phyloP scores from a whole-genome alignment of 2,329 filamentous ascomycete genomes.

The Aspergillus novoparasiticus region DNA sequence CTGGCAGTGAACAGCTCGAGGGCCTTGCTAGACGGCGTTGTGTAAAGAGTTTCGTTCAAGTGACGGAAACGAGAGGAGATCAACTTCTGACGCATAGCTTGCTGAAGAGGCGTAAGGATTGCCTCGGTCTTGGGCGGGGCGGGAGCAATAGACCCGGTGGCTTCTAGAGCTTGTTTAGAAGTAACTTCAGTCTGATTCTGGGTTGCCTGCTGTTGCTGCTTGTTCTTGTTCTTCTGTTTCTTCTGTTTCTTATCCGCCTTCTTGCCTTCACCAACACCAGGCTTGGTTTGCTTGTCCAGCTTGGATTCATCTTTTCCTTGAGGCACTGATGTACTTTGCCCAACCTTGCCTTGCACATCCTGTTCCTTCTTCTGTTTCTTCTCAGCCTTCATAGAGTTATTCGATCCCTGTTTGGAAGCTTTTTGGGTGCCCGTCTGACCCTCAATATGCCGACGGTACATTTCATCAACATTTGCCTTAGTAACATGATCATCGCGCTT shows the following conservation, averaged over 20 bases:
- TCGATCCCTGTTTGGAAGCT: not conserved
- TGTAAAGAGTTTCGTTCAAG: conserved; percentile 96
- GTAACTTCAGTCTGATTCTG: conserved; percentile 21
- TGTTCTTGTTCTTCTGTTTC: conserved; percentile 39
- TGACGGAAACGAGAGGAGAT: conserved; percentile 94
- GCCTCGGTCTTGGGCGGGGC: conserved; percentile 49
- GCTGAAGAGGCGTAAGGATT: conserved; percentile 88
- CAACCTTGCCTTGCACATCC: conserved; percentile 21
- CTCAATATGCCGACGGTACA: conserved; percentile 81
- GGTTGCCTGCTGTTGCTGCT: conserved; percentile 26
- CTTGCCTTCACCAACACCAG: conserved; percentile 23
- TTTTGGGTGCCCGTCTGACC: conserved; percentile 51
- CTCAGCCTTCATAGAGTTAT: conserved; percentile 28
- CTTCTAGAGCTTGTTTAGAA: conserved; percentile 13
- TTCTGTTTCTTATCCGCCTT: conserved; percentile 29
- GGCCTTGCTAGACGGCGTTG: conserved; percentile 81
- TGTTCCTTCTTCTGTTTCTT: conserved; percentile 37
- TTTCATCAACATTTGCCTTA: conserved; percentile 69
- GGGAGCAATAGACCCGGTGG: conserved; percentile 27
- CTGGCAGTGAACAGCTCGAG: conserved; percentile 78
- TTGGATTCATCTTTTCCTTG: conserved; percentile 26
- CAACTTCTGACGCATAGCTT: conserved; percentile 92
- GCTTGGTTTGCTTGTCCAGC: conserved; percentile 18
- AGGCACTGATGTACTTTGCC: conserved; percentile 24
- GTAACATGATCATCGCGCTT: conserved; percentile 60